Evolutionary conservation across 345 rosid genomes (phyloP).

Genomic region (Ceriops zippeliana): DNA sequence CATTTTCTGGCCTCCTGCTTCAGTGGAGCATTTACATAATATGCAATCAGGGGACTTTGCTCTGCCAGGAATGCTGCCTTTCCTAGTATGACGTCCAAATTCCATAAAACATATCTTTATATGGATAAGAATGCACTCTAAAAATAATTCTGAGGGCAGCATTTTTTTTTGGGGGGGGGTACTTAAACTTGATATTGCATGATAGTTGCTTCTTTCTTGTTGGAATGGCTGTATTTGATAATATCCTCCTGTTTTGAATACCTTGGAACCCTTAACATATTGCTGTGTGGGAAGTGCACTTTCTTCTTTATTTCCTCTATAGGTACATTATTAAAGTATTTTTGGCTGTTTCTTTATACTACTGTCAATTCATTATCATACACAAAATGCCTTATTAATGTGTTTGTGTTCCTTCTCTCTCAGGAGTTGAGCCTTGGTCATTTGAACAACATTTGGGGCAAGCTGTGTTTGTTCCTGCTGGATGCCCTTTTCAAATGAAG

Average conservation of each 20-base stretch:
- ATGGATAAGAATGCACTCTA: background rate
- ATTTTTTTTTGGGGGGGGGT: background rate
- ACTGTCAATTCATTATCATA: background rate
- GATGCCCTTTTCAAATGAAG: constrained; percentile 85
- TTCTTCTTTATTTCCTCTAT: background rate
- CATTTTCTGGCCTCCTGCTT: background rate
- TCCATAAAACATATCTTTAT: background rate
- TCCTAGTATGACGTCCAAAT: background rate
- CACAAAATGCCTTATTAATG: background rate
- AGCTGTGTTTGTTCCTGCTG: constrained; percentile 91
- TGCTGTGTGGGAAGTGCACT: background rate
- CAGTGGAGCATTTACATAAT: background rate
- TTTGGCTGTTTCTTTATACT: background rate
- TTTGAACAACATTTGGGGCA: constrained; percentile 74
- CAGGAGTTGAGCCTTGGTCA: constrained; percentile 96
- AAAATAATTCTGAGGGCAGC: background rate
- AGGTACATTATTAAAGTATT: background rate
- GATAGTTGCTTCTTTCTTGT: background rate
- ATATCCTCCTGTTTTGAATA: background rate
- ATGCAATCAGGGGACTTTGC: background rate
- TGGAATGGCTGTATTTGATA: no score
- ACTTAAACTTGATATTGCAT: background rate
- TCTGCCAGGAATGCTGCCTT: background rate
- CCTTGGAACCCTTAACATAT: background rate
- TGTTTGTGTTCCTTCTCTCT: constrained; percentile 10